Conservation (phyloP, 352 stramenopile species). For the Thalassiosira livingstoniorum region DNA sequence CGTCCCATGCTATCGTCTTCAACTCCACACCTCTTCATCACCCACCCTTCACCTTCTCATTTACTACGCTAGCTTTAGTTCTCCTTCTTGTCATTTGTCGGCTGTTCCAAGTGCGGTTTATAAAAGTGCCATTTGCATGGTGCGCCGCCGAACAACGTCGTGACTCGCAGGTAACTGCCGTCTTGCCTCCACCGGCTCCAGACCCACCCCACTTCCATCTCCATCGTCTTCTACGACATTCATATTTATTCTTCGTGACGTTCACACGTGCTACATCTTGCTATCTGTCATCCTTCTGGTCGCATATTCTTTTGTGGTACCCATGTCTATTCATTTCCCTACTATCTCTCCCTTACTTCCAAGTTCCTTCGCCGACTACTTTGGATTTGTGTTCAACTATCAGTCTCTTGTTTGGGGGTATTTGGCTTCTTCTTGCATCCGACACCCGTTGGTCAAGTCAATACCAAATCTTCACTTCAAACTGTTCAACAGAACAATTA, state of each 20-base stretch:
- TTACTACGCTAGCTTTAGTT: neutral
- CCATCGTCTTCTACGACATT: neutral
- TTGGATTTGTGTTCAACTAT: no score
- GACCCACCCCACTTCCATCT: neutral
- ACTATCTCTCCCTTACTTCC: neutral
- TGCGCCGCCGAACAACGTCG: neutral
- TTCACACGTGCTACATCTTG: neutral
- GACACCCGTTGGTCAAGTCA: no score
- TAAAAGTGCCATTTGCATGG: neutral
- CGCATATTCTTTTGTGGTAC: neutral
- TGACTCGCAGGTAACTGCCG: neutral
- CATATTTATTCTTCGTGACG: neutral
- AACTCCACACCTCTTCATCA: neutral
- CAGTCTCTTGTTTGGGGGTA: no score
- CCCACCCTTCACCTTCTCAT: neutral
- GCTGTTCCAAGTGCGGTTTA: neutral
- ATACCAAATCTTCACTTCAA: no score
- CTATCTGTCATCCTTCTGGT: neutral
- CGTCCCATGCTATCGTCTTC: neutral
- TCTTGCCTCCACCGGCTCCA: neutral
- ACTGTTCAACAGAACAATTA: no score
- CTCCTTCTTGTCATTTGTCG: neutral
- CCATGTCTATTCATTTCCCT: neutral
- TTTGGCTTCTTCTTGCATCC: no score
- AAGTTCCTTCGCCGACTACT: neutral